Evolutionary conservation across 495 filamentous ascomycete genomes (phyloP), one percentile per base, ranked within the genome.

Genomic region (Hyaloscypha hepaticicola): DNA sequence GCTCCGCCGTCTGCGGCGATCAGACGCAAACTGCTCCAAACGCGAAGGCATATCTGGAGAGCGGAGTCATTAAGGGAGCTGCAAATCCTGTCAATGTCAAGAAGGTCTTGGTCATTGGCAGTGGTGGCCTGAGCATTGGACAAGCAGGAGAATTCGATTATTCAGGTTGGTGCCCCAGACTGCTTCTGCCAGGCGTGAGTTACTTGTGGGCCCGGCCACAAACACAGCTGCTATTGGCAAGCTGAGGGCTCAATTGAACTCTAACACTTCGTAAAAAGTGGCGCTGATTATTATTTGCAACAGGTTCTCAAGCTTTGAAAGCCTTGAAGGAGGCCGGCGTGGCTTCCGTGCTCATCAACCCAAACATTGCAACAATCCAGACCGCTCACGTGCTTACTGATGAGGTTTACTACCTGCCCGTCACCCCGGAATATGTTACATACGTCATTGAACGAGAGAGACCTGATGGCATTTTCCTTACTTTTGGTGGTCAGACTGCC

Each of bases 111-210:
- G 91, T 99, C 60, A 91, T 99, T 73, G 95, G 95, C 45, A 92
- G 88, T 77, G 95, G 95, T 77, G 95, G 95, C 77, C 84, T 99
- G 65, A 94, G 92, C 74, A 99, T 99, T 82, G 95, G 95, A 64
- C 95, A 99, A 78, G 95, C 95, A 63, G 95, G 95, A 78, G 95
- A 99, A 78, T 99, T 99, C 73, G 95, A 99, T 76, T 99, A 99
- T 77, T 98, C 96, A 67, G 95, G 93, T 85, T 86, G 78, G 78
- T 78, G 38, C 64, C 65, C 58, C 57, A 61, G 64, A 55, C 34
- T 63, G 41, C 63, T n/a, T 56, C 24, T 33, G 21, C 31, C 4
- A 25, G n/a, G 12, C 45, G 65, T 68, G 33, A 63, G 61, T 73
- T 71, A 69, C 64, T 72, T 63, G 69, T n/a, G 61, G 26, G 27